Base-by-base conservation (phyloP, 805 yeast genomes). In the Metschnikowia rubicola region DNA sequence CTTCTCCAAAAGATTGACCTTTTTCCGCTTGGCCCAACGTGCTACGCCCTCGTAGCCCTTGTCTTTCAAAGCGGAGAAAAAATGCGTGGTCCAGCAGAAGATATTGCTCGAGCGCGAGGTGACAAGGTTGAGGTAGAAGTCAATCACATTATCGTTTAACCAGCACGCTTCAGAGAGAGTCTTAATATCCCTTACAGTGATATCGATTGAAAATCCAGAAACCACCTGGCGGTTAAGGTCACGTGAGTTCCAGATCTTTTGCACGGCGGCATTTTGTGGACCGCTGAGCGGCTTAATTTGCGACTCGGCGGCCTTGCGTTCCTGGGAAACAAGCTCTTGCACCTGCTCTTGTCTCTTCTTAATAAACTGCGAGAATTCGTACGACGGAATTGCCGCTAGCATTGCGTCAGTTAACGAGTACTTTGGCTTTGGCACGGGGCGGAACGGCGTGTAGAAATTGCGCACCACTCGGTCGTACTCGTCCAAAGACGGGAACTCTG, bases 81-180 rank as follows among this genome's bases (percentile, higher is more conserved):
- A 94, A 67, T 87, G 96, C 0, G 98, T 89, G 4, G 94, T 86
- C 72, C 92, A 94, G 2, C 84, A 82, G 58, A 81, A 88, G 1
- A 80, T 70, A 28, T 67, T 62, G 2, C 76, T 50, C 4, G 58
- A 44, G 21, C 78, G 61, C 4, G 74, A 73, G 3, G 79, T 70
- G 7, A 84, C 67, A 55, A 84, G 56, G 37, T 73, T 71, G 58
- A 91, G 71, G 62, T 85, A 92, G 56, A 83, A 84, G 60, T 94
- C 98, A 48, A 94, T 91, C 4, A 94, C 77, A 37, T 84, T 87
- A 65, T 94, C 99, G 62, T 94, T 94, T 30, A 94, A 74, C 99
- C 99, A 94, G 35, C 75, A 67, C 5, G 84, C 74, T 44, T 84
- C 86, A 8, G 75, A 67, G 31, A 94, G 70, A 0, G 97, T 89